phyloP scores from a whole-genome alignment of 768 basidiomycete species.

The Auricularia sp. region DNA sequence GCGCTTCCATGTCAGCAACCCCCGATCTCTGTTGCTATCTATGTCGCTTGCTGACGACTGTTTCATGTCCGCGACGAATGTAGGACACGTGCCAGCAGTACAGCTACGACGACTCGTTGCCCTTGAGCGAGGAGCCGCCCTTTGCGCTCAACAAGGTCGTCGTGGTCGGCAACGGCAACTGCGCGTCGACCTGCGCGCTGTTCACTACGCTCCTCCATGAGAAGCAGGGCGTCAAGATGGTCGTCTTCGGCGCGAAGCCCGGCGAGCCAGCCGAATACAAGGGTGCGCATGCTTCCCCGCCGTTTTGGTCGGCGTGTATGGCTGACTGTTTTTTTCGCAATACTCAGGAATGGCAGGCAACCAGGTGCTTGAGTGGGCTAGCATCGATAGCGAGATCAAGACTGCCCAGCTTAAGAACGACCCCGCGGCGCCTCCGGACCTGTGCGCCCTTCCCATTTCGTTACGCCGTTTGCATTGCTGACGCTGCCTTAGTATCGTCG shows the following conservation, averaged over 20 bases:
- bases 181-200: constrained; percentile 56
- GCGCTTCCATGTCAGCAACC: constrained; percentile 34
- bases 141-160: constrained; percentile 32
- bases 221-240: constrained; percentile 40
- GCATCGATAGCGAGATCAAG: not conserved
- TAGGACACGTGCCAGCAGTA: constrained; percentile 10
- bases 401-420: constrained; percentile 3
- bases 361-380: not conserved
- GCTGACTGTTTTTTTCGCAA: not conserved
- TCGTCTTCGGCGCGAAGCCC: constrained; percentile 50
- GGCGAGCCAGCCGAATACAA: constrained; percentile 37
- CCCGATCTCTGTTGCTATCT: constrained; percentile 1
- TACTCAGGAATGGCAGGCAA: constrained; percentile 16
- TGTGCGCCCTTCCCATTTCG: constrained; percentile 23
- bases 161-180: constrained; percentile 22
- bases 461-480: constrained; percentile 13
- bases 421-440: constrained; percentile 12
- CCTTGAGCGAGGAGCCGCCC: constrained; percentile 36
- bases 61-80: not conserved
- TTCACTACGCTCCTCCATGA: constrained; percentile 56
- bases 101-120: constrained; percentile 6
- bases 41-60: constrained; percentile 25
- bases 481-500: constrained; percentile 8
- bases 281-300: not conserved
- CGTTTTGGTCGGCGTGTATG: too few species aligned